These are phyloP conservation scores for Capsicum baccatum DNA, from an alignment of 257 asterid species.

Conservation along the genomic window DNA sequence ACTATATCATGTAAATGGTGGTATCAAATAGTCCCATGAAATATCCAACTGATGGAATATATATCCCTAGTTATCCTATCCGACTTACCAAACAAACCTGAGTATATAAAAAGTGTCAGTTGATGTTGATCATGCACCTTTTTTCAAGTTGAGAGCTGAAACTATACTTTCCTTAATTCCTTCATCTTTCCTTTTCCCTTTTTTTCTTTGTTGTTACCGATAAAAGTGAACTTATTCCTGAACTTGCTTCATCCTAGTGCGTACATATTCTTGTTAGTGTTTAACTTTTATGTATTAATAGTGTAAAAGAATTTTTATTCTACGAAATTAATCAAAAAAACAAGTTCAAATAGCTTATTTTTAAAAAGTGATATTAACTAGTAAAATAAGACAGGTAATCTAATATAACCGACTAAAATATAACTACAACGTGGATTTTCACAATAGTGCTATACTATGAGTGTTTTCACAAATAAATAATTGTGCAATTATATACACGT, in stretches of 20 bases:
- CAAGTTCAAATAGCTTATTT: not conserved
- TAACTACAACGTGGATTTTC: too few relatives aligned
- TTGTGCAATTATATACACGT: too few relatives aligned
- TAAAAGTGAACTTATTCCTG: constrained; percentile 11
- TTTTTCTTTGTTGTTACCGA: not conserved
- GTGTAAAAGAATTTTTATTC: not conserved
- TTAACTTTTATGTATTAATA: not conserved
- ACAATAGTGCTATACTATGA: too few relatives aligned
- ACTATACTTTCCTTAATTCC: not conserved
- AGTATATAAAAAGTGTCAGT: not conserved
- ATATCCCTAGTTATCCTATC: too few relatives aligned
- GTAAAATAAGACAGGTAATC: not conserved
- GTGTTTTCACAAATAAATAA: too few relatives aligned
- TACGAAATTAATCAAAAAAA: not conserved
- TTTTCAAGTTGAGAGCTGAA: not conserved
- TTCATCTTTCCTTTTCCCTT: not conserved
- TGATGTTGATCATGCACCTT: not conserved
- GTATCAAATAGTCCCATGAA: too few relatives aligned
- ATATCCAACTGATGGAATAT: too few relatives aligned
- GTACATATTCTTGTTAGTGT: not conserved
- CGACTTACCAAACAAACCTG: too few relatives aligned
- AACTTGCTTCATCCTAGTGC: constrained; percentile 21
- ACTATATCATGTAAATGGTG: too few relatives aligned
- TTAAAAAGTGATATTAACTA: not conserved
- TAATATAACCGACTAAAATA: too few relatives aligned